Base-by-base conservation (phyloP, 495 filamentous ascomycete species). In the Choiromyces venosus region DNA sequence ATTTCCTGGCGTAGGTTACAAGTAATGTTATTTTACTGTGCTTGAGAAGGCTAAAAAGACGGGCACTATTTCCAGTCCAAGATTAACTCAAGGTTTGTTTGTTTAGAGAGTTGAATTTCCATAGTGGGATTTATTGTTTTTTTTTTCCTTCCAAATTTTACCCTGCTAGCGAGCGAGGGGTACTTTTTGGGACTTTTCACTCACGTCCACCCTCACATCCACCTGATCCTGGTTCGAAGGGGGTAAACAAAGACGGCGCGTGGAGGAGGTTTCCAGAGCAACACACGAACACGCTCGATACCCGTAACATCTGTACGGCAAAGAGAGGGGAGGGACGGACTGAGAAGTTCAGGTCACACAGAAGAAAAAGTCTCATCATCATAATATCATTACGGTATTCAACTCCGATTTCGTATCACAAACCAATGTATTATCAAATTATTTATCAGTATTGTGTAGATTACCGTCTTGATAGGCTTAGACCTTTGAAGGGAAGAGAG, bases 261-360 rank as follows among this genome's bases (percentile, higher is more conserved):
- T 77, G 75, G 39, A 61, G 70, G 37, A 44, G 65, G 75, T 77
- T 77, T 73, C 75, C 75, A 77, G 73, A 77, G 75, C 75, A 77
- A 77, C 75, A 77, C 75, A 77, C 74, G 74, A 72, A 70, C 29
- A 65, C 25, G 37, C n/a, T 19, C 37, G 18, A 70, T 36, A 37
- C 9, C 25, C 25, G 52, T 33, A 61, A 33, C 25, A 16, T 25
- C n/a, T n/a, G n/a, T 61, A 8, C 4, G 14, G 1, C 5, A 52
- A 25, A 33, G 8, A 4, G 52, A 61, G 52, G 52, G 5, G n/a
- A 29, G 46, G 46, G 46, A 12, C 52, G 52, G 52, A 33, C 14
- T 18, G 42, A 46, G 52, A 61, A 61, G 52, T 61, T 56, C 25
- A 61, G 52, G 52, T 61, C 52, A 16, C 52, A 61, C 52, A 33